Base-by-base conservation (phyloP, 768 basidiomycete genomes). In the Lactarius vividus region DNA sequence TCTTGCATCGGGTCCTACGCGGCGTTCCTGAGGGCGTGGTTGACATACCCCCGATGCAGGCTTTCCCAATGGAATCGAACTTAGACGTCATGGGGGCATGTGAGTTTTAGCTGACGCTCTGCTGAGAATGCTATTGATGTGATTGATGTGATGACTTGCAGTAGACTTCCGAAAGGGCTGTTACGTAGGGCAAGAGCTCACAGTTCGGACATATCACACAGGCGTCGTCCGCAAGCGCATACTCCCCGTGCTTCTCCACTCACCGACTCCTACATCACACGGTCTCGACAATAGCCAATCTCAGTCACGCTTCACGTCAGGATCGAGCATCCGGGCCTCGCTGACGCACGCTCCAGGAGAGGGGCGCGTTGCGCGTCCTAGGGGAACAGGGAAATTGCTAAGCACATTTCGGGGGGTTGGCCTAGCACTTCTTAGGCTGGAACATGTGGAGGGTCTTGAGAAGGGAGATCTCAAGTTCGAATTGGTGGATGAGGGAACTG, bases 101-200 rank as follows among this genome's bases (percentile, higher is more conserved):
- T 97, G 72, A 77, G 90, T 81, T 31, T 11, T 52, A 5, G 11
- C 49, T 26, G 49, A 26, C 49, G 49, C 49, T 52, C 49, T 52
- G 26, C 11, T 26, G 49, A 28, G 20, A n/a, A 20, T 26, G 44
- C 72, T 15, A 35, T 53, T 23, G 46, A 59, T 62, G 69, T 42
- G 59, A 56, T 37, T 59, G 39, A 67, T 64, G 35, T 67, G 42
- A 61, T 29, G 61, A 4, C 61, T 49, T 59, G 53, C 81, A 89
- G 96, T 98, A 74, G 94, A 98, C 77, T 98, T 97, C 75, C 82
- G 92, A 63, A 99, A 99, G 78, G 97, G 97, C 3, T 99, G 97
- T 74, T 98, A 98, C 73, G 89, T 98, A 6, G 97, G 97, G 10
- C 97, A 99, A 80, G 97, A 98, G 72, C 81, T 98, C 46, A 98